phyloP scores from a whole-genome alignment of 306 rosid genomes.

The Fragaria ananassa region DNA sequence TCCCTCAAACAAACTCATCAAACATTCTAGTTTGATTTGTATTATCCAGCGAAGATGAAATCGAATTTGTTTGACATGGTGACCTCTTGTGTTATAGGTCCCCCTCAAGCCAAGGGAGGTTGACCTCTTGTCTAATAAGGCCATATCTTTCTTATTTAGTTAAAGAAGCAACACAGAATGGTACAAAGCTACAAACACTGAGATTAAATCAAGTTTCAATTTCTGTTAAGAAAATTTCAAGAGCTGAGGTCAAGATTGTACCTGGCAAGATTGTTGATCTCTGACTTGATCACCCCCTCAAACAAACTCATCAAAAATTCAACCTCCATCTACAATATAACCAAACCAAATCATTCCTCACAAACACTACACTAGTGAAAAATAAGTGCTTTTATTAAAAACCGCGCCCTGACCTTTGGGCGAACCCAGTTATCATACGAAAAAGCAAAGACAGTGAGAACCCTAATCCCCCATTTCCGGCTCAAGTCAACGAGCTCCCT shows the following conservation, averaged over 20 bases:
- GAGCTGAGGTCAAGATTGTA: background rate
- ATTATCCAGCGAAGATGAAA: background rate
- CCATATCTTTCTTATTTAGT: background rate
- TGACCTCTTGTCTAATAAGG: too few species aligned
- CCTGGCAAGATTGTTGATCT: conserved; percentile 44
- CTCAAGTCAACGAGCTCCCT: conserved; percentile 40
- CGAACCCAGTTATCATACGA: conserved; percentile 72
- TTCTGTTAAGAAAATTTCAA: background rate
- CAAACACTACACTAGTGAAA: background rate
- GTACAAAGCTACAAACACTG: background rate
- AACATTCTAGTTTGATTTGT: background rate
- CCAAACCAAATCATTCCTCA: conserved; percentile 13
- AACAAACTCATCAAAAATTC: conserved; percentile 57
- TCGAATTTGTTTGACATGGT: background rate
- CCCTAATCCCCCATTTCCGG: conserved; percentile 54
- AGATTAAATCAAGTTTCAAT: background rate
- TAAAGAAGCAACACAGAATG: background rate
- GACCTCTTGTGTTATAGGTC: background rate
- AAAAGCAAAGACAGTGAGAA: conserved; percentile 63
- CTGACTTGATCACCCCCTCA: conserved; percentile 39
- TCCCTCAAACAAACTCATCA: conserved; percentile 49
- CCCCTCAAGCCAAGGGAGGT: too few species aligned
- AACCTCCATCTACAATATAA: conserved; percentile 55
- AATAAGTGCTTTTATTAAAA: background rate
- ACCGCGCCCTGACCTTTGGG: conserved; percentile 42